Evolutionary conservation across 2,329 filamentous ascomycete species (phyloP).

Genomic region (Lachnellula occidentalis): DNA sequence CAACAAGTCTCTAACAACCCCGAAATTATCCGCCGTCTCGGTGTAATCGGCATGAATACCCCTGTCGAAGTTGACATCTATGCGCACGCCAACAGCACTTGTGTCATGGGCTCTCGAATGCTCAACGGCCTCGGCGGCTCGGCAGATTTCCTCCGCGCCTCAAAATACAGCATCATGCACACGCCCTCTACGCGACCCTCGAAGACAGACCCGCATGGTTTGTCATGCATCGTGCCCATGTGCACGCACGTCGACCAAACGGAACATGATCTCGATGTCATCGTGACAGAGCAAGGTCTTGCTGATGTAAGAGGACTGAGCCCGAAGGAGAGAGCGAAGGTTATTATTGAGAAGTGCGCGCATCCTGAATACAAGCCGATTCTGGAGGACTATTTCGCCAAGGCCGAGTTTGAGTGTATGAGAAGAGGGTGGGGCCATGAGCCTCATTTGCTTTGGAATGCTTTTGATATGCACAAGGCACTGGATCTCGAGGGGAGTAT

Average conservation of each 20-base stretch:
- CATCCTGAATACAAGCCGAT: constrained; percentile 83
- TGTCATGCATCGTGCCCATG: constrained; percentile 89
- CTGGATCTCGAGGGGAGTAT: constrained; percentile 79
- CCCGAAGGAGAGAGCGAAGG: constrained; percentile 72
- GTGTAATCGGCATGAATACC: constrained; percentile 92
- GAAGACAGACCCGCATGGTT: constrained; percentile 76
- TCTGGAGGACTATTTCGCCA: constrained; percentile 74
- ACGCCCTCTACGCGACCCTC: constrained; percentile 74
- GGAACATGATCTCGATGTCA: constrained; percentile 85
- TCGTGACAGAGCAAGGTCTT: constrained; percentile 71
- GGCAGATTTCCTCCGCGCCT: constrained; percentile 71
- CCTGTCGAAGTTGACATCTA: constrained; percentile 93
- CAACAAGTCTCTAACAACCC: constrained; percentile 86
- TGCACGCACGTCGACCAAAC: constrained; percentile 90
- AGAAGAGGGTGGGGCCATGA: constrained; percentile 86
- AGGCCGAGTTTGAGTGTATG: constrained; percentile 80
- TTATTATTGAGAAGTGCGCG: constrained; percentile 82
- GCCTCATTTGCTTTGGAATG: constrained; percentile 80
- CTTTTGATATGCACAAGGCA: constrained; percentile 85
- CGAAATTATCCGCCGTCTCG: constrained; percentile 82
- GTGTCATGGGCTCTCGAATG: constrained; percentile 84
- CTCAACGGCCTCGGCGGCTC: constrained; percentile 79
- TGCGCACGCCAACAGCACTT: constrained; percentile 86
- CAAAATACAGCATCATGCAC: constrained; percentile 92
- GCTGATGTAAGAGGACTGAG: constrained; percentile 79